Percentiles rank a stretch among this genome's conserved stretches.
These are phyloP conservation scores for Hypoxylon sp. DNA, from an alignment of 2,329 filamentous ascomycete genomes.

Conservation along the genomic window DNA sequence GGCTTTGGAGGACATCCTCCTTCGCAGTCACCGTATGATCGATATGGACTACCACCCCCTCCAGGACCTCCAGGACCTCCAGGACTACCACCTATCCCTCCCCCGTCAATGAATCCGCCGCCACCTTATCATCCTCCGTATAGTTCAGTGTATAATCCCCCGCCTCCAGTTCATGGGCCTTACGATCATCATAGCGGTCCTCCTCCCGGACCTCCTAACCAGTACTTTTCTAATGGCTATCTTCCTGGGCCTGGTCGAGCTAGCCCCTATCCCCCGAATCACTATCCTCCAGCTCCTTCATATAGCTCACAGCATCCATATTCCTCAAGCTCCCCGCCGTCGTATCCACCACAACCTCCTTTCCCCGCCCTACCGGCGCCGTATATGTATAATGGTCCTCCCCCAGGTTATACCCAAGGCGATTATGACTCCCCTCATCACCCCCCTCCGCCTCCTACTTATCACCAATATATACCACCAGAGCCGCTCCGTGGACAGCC, in stretches of 20 bases:
- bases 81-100: slow-evolving; percentile 22
- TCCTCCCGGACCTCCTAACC: slow-evolving; percentile 21
- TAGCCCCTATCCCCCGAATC: slow-evolving; percentile 18
- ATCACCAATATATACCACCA: slow-evolving; percentile 29
- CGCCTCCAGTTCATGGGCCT: slow-evolving; percentile 21
- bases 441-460: slow-evolving; percentile 29
- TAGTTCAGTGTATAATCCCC: slow-evolving; percentile 14
- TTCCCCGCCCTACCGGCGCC: slow-evolving; percentile 22
- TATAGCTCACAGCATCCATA: neutral
- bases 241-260: slow-evolving; percentile 21
- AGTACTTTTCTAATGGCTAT: slow-evolving; percentile 25
- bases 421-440: slow-evolving; percentile 29
- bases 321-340: slow-evolving; percentile 14
- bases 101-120: slow-evolving; percentile 25
- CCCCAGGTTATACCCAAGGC: slow-evolving; percentile 26
- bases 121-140: slow-evolving; percentile 26
- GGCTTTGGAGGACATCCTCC: slow-evolving; percentile 21
- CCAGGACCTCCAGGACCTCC: slow-evolving; percentile 18
- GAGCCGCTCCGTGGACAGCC: slow-evolving; percentile 19
- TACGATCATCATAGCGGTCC: slow-evolving; percentile 27
- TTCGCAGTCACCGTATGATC: slow-evolving; percentile 27
- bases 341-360: slow-evolving; percentile 25
- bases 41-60: slow-evolving; percentile 25
- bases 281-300: slow-evolving; percentile 21
- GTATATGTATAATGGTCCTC: slow-evolving; percentile 27